Conservation (phyloP, 768 basidiomycete species). For the Pleurotus pulmonarius region DNA sequence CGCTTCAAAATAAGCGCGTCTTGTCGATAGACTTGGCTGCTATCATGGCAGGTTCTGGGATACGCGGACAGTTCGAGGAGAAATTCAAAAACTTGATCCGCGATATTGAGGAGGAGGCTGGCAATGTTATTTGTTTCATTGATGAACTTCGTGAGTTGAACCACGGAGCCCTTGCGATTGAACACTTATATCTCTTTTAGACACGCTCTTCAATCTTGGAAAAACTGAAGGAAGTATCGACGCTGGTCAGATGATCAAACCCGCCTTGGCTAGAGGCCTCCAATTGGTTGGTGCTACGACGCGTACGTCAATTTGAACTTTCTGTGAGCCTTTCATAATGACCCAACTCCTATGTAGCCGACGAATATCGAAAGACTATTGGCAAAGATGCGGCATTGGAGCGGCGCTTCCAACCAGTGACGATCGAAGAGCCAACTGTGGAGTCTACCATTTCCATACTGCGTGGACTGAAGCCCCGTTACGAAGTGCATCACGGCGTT, state of each 20-base stretch:
- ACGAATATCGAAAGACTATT: slow-evolving; percentile 90
- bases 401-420: slow-evolving; percentile 86
- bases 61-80: slow-evolving; percentile 90
- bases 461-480: slow-evolving; percentile 77
- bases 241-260: slow-evolving; percentile 92
- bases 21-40: slow-evolving; percentile 81
- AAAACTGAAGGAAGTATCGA: slow-evolving; percentile 92
- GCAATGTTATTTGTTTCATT: slow-evolving; percentile 88
- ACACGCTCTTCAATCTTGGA: slow-evolving; percentile 82
- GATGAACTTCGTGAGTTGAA: slow-evolving; percentile 82
- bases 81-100: slow-evolving; percentile 88
- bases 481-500: slow-evolving; percentile 93
- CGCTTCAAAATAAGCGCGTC: slow-evolving; percentile 83
- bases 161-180: not conserved
- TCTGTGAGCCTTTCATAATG: not conserved
- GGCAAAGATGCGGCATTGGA: slow-evolving; percentile 91
- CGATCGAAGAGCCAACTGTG: slow-evolving; percentile 85
- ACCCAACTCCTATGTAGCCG: slow-evolving; percentile 37
- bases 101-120: slow-evolving; percentile 84
- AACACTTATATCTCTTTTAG: slow-evolving; percentile 26
- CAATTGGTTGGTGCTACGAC: slow-evolving; percentile 92
- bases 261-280: slow-evolving; percentile 81
- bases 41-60: slow-evolving; percentile 86
- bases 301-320: slow-evolving; percentile 40
- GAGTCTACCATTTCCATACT: slow-evolving; percentile 84